phyloP scores from a whole-genome alignment of 1,284 basidiomycete species.

The Ceratobasidium sp. region DNA sequence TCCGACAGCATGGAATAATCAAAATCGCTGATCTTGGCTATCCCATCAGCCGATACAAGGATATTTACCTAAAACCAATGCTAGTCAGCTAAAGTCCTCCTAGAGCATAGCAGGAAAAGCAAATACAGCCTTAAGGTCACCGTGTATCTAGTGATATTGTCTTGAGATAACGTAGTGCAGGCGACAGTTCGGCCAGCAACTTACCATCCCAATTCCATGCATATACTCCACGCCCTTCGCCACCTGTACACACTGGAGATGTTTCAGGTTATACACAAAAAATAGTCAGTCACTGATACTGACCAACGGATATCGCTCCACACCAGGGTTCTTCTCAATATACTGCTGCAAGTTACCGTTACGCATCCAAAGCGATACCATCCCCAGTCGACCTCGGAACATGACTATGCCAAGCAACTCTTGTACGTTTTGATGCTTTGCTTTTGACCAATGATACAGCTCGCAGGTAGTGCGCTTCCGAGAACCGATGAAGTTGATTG shows the following conservation, averaged over 20 bases:
- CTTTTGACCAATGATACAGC: slow-evolving; percentile 4
- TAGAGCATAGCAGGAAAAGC: neutral
- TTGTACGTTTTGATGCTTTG: neutral
- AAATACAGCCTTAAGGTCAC: neutral
- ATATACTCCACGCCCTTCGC: neutral
- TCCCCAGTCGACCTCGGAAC: neutral
- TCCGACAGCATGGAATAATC: neutral
- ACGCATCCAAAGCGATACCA: slow-evolving; percentile 7
- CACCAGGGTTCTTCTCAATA: neutral
- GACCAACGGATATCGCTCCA: neutral
- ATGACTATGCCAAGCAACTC: neutral
- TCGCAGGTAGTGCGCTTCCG: slow-evolving; percentile 4
- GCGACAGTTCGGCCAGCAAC: neutral
- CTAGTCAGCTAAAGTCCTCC: neutral
- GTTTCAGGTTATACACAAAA: no score
- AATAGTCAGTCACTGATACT: neutral
- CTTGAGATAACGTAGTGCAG: neutral
- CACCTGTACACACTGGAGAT: neutral
- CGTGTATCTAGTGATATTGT: neutral
- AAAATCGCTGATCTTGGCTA: neutral
- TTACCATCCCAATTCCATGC: slow-evolving; percentile 6
- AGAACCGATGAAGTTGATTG: neutral
- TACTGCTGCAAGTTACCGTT: neutral
- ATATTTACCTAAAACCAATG: neutral
- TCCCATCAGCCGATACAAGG: neutral